phyloP scores from a whole-genome alignment of 2,329 filamentous ascomycete species.

The Cercospora berteroae region DNA sequence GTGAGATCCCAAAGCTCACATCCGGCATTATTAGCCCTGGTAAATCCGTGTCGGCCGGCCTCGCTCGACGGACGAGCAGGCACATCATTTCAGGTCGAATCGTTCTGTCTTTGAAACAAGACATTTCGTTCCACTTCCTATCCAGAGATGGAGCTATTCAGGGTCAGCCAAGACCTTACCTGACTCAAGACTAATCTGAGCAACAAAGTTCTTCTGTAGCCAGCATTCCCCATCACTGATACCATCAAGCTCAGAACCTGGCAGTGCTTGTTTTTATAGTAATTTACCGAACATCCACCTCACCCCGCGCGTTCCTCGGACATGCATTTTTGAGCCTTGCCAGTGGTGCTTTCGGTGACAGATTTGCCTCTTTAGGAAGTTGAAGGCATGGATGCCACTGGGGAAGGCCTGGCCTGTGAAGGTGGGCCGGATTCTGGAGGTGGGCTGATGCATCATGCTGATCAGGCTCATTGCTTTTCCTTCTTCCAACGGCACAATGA shows the following conservation, averaged over 20 bases:
- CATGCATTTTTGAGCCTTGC: background rate
- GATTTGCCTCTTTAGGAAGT: background rate
- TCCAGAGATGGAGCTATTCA: background rate
- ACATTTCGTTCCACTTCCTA: background rate
- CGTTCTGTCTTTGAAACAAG: background rate
- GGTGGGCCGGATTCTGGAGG: background rate
- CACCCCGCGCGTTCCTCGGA: background rate
- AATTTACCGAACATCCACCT: background rate
- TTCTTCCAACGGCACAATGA: background rate
- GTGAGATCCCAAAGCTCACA: background rate
- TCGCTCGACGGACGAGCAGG: background rate
- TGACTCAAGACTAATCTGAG: background rate
- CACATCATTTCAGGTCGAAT: background rate
- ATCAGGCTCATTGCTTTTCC: background rate
- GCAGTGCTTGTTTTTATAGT: background rate
- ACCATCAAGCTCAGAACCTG: background rate
- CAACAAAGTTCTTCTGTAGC: background rate
- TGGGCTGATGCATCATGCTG: background rate
- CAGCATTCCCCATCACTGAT: background rate
- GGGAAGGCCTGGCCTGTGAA: background rate
- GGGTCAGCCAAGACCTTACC: background rate
- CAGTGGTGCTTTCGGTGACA: background rate
- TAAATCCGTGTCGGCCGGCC: background rate
- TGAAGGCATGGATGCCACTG: background rate
- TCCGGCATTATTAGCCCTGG: background rate